These are phyloP conservation scores for Alternaria arbusti DNA, from an alignment of 2,329 filamentous ascomycete genomes.

Conservation along the genomic window DNA sequence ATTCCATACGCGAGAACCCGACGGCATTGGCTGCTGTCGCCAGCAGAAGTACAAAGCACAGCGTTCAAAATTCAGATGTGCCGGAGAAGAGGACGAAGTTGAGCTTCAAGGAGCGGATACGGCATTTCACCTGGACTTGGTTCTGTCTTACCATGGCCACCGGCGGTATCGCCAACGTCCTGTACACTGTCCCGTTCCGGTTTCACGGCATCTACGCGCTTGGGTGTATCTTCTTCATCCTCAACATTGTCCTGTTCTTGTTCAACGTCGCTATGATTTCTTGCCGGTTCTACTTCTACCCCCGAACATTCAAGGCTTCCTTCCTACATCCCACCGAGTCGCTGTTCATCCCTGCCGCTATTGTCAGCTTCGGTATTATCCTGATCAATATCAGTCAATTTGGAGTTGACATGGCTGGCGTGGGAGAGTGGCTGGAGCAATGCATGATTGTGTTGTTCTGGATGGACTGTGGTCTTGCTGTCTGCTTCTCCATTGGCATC, in stretches of 20 bases:
- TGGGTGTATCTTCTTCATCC: conserved; percentile 57
- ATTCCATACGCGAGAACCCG: neutral
- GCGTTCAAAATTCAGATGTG: neutral
- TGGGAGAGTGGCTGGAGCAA: conserved; percentile 56
- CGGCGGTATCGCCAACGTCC: conserved; percentile 65
- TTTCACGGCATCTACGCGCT: conserved; percentile 55
- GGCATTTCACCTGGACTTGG: conserved; percentile 77
- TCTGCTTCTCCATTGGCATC: conserved; percentile 71
- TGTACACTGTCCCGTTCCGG: conserved; percentile 56
- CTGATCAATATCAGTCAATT: conserved; percentile 77
- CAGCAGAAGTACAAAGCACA: conserved; percentile 5
- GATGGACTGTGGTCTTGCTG: conserved; percentile 73
- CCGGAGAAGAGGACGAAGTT: conserved; percentile 14
- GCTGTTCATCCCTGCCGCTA: conserved; percentile 74
- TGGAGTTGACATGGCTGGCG: conserved; percentile 62
- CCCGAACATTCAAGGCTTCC: conserved; percentile 72
- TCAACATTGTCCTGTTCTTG: conserved; percentile 67
- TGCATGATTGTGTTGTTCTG: conserved; percentile 74
- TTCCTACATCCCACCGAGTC: conserved; percentile 80
- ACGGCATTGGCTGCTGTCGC: neutral
- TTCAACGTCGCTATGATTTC: conserved; percentile 72
- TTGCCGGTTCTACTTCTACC: conserved; percentile 72
- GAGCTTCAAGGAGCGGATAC: conserved; percentile 61
- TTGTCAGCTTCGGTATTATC: conserved; percentile 69
- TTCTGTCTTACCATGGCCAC: conserved; percentile 74